Base-by-base conservation (phyloP, 805 yeast species). In the Metschnikowia hibisci region DNA sequence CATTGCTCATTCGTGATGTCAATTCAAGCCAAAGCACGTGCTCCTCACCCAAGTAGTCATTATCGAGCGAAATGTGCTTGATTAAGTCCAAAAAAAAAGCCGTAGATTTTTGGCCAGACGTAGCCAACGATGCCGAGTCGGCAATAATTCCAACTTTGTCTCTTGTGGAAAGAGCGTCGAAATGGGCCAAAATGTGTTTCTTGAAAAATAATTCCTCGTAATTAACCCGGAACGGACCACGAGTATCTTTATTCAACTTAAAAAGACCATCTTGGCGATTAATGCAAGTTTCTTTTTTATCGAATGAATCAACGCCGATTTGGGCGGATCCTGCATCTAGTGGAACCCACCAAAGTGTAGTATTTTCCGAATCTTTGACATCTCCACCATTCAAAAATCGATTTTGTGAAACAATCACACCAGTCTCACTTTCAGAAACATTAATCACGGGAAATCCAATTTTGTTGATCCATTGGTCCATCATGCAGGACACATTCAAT, bases 361-460 rank as follows among this genome's bases (percentile, higher is more conserved):
- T 57, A 56, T 84, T 78, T 43, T 84, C 89, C 36, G 73, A 81
- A 5, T 73, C 67, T 34, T 60, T 63, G 28, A 73, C 77, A 56
- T 82, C 88, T 28, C 86, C 88, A 26, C 81, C 71, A 31, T 74
- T 67, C 50, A 84, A 65, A 61, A 80, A 84, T 49, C 91, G 71
- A 46, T 76, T 64, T 66, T 84, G 91, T 18, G 58, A 60, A 26
- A 81, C 58, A 48, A 82, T 61, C 15, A 57, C 50, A 23, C 45
- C 46, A 3, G 56, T 55, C 42, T 69, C 64, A 6, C 57, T 42
- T 12, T 46, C 45, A 7, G 57, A 60, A 12, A 82, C 89, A 32
- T 71, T 64, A 23, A 87, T 53, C 23, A 83, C 69, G 4, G 95
- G 96, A 65, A 69, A 86, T 4, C 96, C 96, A 39, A 82, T 76